These are phyloP conservation scores for Wickerhamomyces strasburgensis DNA, from an alignment of 805 yeast species.

Conservation along the genomic window DNA sequence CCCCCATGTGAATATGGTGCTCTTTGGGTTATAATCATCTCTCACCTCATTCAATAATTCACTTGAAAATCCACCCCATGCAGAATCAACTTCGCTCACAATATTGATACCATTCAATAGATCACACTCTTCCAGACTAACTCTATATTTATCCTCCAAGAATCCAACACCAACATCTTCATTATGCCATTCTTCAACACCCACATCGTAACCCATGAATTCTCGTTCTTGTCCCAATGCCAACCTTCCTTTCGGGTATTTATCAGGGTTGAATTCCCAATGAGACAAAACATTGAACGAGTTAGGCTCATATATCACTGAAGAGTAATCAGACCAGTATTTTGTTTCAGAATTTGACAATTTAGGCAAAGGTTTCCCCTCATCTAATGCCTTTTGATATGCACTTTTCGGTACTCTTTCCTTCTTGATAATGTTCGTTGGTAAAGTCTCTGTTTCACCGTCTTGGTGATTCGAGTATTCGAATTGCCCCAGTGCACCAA, in stretches of 20 bases:
- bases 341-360: constrained; percentile 39
- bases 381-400: constrained; percentile 63
- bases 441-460: constrained; percentile 1
- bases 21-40: constrained; percentile 65
- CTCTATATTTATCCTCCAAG: constrained; percentile 55
- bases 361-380: constrained; percentile 30
- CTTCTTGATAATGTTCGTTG: constrained; percentile 30
- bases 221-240: constrained; percentile 27
- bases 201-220: constrained; percentile 49
- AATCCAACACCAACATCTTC: constrained; percentile 40
- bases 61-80: constrained; percentile 78
- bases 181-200: constrained; percentile 52
- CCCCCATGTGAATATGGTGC: constrained; percentile 44
- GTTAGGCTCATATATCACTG: constrained; percentile 60
- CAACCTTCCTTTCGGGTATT: constrained; percentile 25
- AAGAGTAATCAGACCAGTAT: constrained; percentile 80
- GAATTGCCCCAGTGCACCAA: constrained; percentile 58
- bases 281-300: constrained; percentile 48
- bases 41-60: constrained; percentile 47
- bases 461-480: constrained; percentile 35
- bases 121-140: constrained; percentile 71
- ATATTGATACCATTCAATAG: constrained; percentile 64
- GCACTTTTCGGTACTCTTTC: constrained; percentile 41
- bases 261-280: constrained; percentile 51
- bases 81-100: constrained; percentile 64